Evolutionary conservation across 192 early-diverging fungal species (phyloP).

Genomic region (Entomortierella lignicola): DNA sequence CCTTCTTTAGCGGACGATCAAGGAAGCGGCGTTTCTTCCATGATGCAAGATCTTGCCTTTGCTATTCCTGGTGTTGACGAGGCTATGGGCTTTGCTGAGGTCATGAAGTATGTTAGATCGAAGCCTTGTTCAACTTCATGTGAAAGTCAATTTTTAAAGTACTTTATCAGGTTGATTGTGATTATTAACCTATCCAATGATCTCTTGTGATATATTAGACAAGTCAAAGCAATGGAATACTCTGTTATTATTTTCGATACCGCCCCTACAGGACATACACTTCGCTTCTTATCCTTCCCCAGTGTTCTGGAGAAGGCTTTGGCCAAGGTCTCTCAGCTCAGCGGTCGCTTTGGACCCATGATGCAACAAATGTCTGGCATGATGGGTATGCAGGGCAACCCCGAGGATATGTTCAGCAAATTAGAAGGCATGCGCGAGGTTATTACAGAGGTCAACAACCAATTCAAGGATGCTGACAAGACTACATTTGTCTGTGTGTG

Average conservation of each 20-base stretch:
- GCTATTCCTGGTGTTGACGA: slow-evolving; percentile 99
- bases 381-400: slow-evolving; percentile 88
- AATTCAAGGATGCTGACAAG: slow-evolving; percentile 99
- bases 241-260: slow-evolving; percentile 99
- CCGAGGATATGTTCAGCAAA: slow-evolving; percentile 96
- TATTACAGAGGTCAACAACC: slow-evolving; percentile 98
- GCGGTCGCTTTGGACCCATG: slow-evolving; percentile 96
- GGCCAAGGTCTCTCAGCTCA: slow-evolving; percentile 93
- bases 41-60: slow-evolving; percentile 98
- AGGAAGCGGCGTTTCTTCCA: slow-evolving; percentile 79
- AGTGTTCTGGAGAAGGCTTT: slow-evolving; percentile 97
- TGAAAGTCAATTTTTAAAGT: too few species aligned
- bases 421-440: slow-evolving; percentile 95
- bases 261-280: slow-evolving; percentile 98
- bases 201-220: slow-evolving; percentile 55
- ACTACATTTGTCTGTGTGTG: slow-evolving; percentile 99
- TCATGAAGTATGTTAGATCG: slow-evolving; percentile 88
- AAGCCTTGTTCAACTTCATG: background rate
- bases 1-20: slow-evolving; percentile 67
- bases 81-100: slow-evolving; percentile 99
- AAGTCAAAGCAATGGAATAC: slow-evolving; percentile 99
- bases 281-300: slow-evolving; percentile 99
- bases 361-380: slow-evolving; percentile 93
- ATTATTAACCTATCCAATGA: background rate
- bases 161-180: background rate